Percentiles rank a stretch among this genome's conserved stretches.
These are phyloP conservation scores for Xylariales sp. DNA, from an alignment of 2,329 filamentous ascomycete genomes.

Conservation along the genomic window DNA sequence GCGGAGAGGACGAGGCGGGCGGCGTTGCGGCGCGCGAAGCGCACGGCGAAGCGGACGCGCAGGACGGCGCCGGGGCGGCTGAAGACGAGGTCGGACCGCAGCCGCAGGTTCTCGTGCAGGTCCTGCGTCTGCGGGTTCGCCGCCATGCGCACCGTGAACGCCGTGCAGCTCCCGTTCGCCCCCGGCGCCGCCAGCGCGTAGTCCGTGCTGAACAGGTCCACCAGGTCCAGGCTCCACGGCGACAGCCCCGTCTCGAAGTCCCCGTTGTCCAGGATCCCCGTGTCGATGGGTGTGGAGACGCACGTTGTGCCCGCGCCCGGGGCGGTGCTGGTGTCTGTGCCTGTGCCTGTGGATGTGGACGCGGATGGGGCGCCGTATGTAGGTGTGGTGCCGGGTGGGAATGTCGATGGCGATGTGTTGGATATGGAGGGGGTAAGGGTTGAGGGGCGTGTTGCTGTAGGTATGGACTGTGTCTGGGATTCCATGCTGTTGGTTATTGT, in stretches of 20 bases:
- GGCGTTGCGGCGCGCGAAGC: slow-evolving; percentile 47
- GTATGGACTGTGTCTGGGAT: neutral
- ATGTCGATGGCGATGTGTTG: slow-evolving; percentile 13
- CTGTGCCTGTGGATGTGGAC: too few species aligned
- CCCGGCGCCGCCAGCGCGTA: slow-evolving; percentile 40
- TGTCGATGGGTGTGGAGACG: slow-evolving; percentile 22
- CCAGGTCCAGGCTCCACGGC: slow-evolving; percentile 46
- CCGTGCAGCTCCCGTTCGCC: slow-evolving; percentile 41
- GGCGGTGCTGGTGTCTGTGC: neutral
- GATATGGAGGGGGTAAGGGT: neutral
- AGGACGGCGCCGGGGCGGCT: slow-evolving; percentile 31
- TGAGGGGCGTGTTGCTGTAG: slow-evolving; percentile 1
- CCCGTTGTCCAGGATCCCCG: slow-evolving; percentile 43
- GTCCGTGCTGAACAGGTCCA: slow-evolving; percentile 44
- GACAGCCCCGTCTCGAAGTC: slow-evolving; percentile 46
- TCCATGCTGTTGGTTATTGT: neutral
- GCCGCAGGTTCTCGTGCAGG: slow-evolving; percentile 42
- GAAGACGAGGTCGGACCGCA: slow-evolving; percentile 40
- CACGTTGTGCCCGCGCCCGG: slow-evolving; percentile 16
- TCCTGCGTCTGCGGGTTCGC: slow-evolving; percentile 41
- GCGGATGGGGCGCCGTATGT: too few species aligned
- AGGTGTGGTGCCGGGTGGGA: neutral
- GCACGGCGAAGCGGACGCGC: slow-evolving; percentile 41
- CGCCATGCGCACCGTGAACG: slow-evolving; percentile 43
- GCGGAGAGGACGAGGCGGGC: slow-evolving; percentile 52